These are phyloP conservation scores for Diaporthe humulicola DNA, from an alignment of 2,329 filamentous ascomycete species.

Conservation along the genomic window DNA sequence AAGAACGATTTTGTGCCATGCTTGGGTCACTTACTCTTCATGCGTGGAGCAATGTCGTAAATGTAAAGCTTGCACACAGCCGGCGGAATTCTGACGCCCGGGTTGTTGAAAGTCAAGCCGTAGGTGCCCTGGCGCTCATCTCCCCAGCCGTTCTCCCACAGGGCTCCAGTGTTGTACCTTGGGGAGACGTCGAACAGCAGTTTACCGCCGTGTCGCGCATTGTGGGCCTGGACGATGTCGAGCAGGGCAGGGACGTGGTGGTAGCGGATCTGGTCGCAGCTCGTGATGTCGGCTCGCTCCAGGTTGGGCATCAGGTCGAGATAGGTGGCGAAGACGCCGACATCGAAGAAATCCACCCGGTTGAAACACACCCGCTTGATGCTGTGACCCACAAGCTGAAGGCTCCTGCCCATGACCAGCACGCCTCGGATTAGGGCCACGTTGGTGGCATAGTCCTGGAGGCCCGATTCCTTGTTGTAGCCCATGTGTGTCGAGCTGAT, in stretches of 20 bases:
- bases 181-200: conserved; percentile 32
- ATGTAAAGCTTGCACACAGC: conserved; percentile 27
- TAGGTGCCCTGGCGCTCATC: conserved; percentile 31
- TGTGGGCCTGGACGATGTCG: conserved; percentile 8
- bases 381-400: background rate
- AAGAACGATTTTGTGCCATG: too few species aligned
- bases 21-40: conserved; percentile 24
- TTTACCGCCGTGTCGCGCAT: background rate
- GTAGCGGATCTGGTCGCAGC: conserved; percentile 32
- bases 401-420: conserved; percentile 9
- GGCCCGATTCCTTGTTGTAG: background rate
- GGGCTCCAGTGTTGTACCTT: conserved; percentile 16
- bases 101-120: conserved; percentile 30
- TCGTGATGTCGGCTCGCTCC: conserved; percentile 25
- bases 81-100: conserved; percentile 31
- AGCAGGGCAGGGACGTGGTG: conserved; percentile 27
- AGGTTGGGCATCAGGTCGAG: conserved; percentile 34
- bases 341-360: conserved; percentile 31
- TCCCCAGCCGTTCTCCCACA: background rate
- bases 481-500: conserved; percentile 17
- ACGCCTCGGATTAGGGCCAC: background rate
- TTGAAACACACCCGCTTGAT: conserved; percentile 22
- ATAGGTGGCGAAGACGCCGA: background rate
- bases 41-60: conserved; percentile 31
- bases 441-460: background rate